These are phyloP conservation scores for Aristolochia fimbriata DNA, from an alignment of 164 flowering plant species.

Conservation along the genomic window DNA sequence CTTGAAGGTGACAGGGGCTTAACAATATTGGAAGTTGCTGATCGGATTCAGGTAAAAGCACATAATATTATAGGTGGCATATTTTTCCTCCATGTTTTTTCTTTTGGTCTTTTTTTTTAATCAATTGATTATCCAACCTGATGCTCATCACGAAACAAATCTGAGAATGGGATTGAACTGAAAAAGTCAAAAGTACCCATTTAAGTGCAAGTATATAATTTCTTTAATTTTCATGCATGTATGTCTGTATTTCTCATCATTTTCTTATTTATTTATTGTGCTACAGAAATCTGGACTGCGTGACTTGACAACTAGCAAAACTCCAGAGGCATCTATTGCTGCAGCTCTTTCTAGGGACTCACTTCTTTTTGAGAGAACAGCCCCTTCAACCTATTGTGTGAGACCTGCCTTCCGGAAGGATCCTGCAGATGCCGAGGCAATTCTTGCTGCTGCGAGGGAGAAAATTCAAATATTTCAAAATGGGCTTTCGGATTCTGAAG, in stretches of 20 bases:
- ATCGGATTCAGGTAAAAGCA: conserved; percentile 70
- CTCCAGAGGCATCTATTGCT: conserved; percentile 93
- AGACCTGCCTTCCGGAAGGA: conserved; percentile 71
- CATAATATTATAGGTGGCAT: not conserved
- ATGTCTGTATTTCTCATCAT: not conserved
- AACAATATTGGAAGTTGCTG: conserved; percentile 74
- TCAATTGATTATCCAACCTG: conserved; percentile 1
- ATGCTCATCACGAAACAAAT: no score
- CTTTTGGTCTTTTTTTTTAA: conserved; percentile 6
- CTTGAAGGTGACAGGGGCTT: conserved; percentile 78
- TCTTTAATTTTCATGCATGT: no score
- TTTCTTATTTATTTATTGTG: not conserved
- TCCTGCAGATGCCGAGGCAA: conserved; percentile 63
- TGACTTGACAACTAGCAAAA: conserved; percentile 91
- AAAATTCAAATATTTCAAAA: conserved; percentile 50
- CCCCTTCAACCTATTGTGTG: conserved; percentile 91
- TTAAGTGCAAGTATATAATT: no score
- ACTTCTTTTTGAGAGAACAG: conserved; percentile 80
- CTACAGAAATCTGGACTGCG: conserved; percentile 84
- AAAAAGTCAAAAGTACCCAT: no score
- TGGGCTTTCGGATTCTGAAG: conserved; percentile 56
- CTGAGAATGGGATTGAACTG: no score
- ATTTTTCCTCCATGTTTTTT: not conserved
- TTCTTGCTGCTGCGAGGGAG: conserved; percentile 65
- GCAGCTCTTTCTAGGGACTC: conserved; percentile 89